Base-by-base conservation (phyloP, 306 rosid genomes). In the Sesbania bispinosa region DNA sequence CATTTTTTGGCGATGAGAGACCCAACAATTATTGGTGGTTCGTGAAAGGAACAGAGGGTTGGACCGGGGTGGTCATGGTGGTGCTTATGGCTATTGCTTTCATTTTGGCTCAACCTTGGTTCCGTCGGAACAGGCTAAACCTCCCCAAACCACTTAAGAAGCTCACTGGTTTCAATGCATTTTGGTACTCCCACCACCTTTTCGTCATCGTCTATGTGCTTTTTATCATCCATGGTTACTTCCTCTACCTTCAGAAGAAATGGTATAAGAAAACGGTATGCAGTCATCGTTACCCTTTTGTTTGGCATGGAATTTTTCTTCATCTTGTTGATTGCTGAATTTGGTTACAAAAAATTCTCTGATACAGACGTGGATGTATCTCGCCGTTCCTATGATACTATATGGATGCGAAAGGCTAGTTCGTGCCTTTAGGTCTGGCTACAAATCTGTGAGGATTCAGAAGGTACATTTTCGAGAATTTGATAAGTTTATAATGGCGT, bases 141-240 rank as follows among this genome's bases (percentile, higher is more conserved):
- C 90, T 92, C 33, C 92, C 97, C 1, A 84, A 83, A 32, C 10
- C 77, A 35, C 85, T 92, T 0, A 89, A 83, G 75, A 89, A 79
- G 74, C 80, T 92, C 33, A 87, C 87, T 0, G 97, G 97, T 7
- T 92, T 92, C 85, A 92, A 92, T 45, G 88, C 97, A 9, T 92
- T 92, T 67, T 89, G 97, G 97, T 92, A 92, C 55, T 87, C 96
- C 9, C 96, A 92, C 78, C 96, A 92, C 63, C 78, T 89, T 18
- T 92, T 89, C 35, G 81, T 92, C 62, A 81, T 89, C 35, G 93
- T 92, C 62, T 92, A 92, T 43, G 86, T 47, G 59, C 88, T 92
- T 19, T 81, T 92, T 45, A 80, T 89, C 63, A 59, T 89, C 27
- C 96, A 92, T 13, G 97, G 96, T 6, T 81, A 85, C 80, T 87